Percentiles rank a stretch among this genome's conserved stretches.
These are phyloP conservation scores for Fusarium buxicola DNA, from an alignment of 2,329 filamentous ascomycete species.

Conservation along the genomic window DNA sequence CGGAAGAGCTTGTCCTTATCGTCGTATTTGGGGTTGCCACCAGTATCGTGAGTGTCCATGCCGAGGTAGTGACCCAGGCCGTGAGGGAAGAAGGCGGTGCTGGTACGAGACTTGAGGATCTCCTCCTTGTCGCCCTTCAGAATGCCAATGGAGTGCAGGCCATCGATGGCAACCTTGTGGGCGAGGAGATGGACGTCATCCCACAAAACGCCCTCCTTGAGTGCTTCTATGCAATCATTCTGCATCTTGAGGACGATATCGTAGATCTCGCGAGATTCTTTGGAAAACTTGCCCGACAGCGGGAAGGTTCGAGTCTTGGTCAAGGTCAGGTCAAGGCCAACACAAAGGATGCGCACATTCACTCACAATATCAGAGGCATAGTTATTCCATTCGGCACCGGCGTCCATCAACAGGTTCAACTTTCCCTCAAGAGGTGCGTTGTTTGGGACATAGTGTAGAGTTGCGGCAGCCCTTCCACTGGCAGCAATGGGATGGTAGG, in stretches of 20 bases:
- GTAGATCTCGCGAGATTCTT: conserved; percentile 80
- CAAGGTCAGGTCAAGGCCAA: conserved; percentile 10
- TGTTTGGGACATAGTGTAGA: conserved; percentile 87
- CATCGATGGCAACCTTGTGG: conserved; percentile 84
- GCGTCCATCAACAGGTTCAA: conserved; percentile 87
- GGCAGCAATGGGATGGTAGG: conserved; percentile 89
- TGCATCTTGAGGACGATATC: conserved; percentile 91
- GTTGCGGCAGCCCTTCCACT: conserved; percentile 84
- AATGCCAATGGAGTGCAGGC: conserved; percentile 80
- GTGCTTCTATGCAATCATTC: conserved; percentile 75
- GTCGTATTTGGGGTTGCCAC: conserved; percentile 79
- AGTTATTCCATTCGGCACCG: conserved; percentile 80
- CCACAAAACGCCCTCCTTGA: conserved; percentile 82
- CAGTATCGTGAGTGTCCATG: conserved; percentile 91
- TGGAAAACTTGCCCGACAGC: conserved; percentile 76
- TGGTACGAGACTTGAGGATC: conserved; percentile 82
- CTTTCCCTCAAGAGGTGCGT: conserved; percentile 75
- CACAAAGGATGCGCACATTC: background rate
- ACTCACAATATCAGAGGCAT: conserved; percentile 74
- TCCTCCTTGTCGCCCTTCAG: conserved; percentile 75
- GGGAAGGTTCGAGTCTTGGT: conserved; percentile 85
- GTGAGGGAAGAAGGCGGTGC: conserved; percentile 91
- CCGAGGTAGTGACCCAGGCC: conserved; percentile 92
- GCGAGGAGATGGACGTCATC: conserved; percentile 84
- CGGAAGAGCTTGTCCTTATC: conserved; percentile 88